Evolutionary conservation across 768 basidiomycete genomes (phyloP), one percentile per base, ranked within the genome.

Genomic region (Kwoniella shandongensis): DNA sequence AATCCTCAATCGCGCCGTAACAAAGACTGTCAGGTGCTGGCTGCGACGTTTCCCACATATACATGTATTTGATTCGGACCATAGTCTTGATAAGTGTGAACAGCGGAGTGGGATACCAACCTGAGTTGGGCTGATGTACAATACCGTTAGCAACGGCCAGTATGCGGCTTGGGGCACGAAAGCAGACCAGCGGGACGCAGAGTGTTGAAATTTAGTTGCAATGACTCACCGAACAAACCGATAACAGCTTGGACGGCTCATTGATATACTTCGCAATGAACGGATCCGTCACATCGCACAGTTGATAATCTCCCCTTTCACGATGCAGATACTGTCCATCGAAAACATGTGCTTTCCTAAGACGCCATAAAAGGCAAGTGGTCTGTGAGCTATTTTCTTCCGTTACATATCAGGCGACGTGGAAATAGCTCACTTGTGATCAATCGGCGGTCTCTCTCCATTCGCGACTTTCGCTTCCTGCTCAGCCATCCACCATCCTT

Each of bases 261-360:
- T 87, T 82, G 49, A 98, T 89, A 83, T 93, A 86, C 35, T 81
- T 80, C 63, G 84, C 84, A 45, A 96, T 77, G 82, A 92, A 86
- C 5, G 86, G 85, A 72, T 99, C 96, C 6, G 81, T 78, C 62
- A 99, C 88, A 74, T 99, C 96, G 74, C 89, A 89, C 5, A 99
- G 80, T 75, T 98, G 96, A 78, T 90, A 99, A 17, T 91, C 89
- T 1, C 91, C 91, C 0, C 89, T 88, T 74, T 94, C 88, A 65
- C 87, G 86, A 42, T 86, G 84, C 44, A 91, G 76, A 6, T 83
- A 83, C 56, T 83, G 73, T 0, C 94, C 96, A 73, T 99, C 91
- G 65, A 98, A 99, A 29, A 91, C 82, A 73, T 98, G 91, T 0
- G 87, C 87, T 65, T 80, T 81, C 22, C 74, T 79, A 55, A 23